A percentile compares a stretch with the other conserved stretches of the same genome.
Evolutionary conservation across 306 rosid genomes (phyloP).

Genomic region (Prunus campanulata): DNA sequence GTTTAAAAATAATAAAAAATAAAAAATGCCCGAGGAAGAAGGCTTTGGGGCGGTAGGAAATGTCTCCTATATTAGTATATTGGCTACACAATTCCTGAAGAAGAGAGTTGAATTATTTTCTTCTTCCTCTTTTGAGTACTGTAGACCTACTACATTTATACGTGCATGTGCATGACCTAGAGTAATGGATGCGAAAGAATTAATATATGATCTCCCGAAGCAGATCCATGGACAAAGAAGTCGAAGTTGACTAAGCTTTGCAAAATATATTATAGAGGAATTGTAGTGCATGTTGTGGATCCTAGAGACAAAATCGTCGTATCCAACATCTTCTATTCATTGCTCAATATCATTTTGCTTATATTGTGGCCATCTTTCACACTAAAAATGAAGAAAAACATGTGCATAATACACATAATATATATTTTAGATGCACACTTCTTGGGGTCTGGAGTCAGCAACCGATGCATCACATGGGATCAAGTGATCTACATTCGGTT

Average conservation of each 20-base stretch:
- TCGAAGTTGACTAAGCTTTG: constrained; percentile 3
- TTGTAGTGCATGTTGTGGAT: constrained; percentile 15
- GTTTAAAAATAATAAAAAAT: no score
- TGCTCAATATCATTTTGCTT: background rate
- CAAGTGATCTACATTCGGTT: background rate
- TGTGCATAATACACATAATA: background rate
- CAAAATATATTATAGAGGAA: background rate
- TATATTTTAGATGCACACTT: background rate
- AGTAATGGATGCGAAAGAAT: constrained; percentile 16
- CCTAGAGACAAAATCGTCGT: constrained; percentile 21
- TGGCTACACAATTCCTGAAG: no score
- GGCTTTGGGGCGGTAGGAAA: no score
- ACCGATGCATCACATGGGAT: background rate
- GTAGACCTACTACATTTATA: background rate
- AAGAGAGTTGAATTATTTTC: no score
- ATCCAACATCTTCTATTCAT: constrained; percentile 12
- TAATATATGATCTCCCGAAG: background rate
- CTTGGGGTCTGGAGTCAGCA: background rate
- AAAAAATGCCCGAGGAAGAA: no score
- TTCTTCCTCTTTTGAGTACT: no score
- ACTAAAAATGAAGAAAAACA: constrained; percentile 5
- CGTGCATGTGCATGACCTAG: constrained; percentile 18
- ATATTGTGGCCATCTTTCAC: background rate
- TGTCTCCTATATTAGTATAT: no score
- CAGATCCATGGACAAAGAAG: constrained; percentile 11